Conservation (phyloP, 192 early-diverging fungal genomes). For the Coemansia guatemalensis region DNA sequence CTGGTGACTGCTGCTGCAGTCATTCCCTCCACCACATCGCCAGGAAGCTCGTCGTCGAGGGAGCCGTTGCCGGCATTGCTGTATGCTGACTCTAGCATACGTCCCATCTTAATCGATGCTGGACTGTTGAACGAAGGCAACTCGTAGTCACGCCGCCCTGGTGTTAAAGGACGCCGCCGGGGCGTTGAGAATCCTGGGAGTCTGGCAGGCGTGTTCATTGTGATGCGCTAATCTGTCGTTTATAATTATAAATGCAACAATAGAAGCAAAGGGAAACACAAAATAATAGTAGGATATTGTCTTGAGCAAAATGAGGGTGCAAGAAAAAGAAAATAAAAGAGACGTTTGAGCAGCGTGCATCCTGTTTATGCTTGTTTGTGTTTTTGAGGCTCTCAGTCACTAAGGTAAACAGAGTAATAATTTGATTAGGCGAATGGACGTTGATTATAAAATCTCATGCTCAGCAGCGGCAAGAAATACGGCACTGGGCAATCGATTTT, state of each 20-base stretch:
- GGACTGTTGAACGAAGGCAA: slow-evolving; percentile 51
- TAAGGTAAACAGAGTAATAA: neutral
- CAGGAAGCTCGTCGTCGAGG: slow-evolving; percentile 32
- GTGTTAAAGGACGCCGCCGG: slow-evolving; percentile 45
- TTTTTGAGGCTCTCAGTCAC: neutral
- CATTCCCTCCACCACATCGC: slow-evolving; percentile 25
- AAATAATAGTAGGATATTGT: neutral
- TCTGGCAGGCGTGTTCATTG: slow-evolving; percentile 31
- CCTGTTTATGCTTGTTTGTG: neutral
- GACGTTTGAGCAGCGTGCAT: neutral
- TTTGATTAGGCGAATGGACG: no score
- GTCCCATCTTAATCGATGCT: slow-evolving; percentile 31
- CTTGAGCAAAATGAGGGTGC: neutral
- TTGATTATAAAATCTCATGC: neutral
- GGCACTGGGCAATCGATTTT: neutral
- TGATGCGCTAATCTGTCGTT: neutral
- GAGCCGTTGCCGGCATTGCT: neutral
- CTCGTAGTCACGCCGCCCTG: slow-evolving; percentile 43
- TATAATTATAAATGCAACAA: slow-evolving; percentile 1
- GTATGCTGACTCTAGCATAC: slow-evolving; percentile 38
- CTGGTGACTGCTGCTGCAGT: slow-evolving; percentile 18
- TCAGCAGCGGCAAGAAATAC: neutral
- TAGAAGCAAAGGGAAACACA: neutral
- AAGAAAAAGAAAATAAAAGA: neutral
- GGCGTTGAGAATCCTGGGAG: slow-evolving; percentile 43